Evolutionary conservation across 345 rosid genomes (phyloP).

Genomic region (Salix suchowensis): DNA sequence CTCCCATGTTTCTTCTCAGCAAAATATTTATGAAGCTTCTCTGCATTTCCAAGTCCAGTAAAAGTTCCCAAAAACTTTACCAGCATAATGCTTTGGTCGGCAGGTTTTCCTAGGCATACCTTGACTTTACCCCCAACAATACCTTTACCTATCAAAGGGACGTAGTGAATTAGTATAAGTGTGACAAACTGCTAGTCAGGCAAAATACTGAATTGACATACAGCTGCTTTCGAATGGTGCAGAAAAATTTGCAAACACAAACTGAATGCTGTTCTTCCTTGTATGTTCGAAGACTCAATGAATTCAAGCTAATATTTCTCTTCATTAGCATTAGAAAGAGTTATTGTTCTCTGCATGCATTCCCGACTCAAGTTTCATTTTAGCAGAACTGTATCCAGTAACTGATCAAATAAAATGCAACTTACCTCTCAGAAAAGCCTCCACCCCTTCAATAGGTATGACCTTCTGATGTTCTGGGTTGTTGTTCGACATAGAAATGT

Average conservation of each 20-base stretch:
- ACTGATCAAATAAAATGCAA: neutral
- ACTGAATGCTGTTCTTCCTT: neutral
- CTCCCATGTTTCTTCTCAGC: slow-evolving; percentile 40
- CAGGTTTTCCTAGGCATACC: slow-evolving; percentile 50
- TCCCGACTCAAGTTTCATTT: neutral
- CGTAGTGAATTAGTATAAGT: neutral
- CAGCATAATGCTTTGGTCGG: slow-evolving; percentile 49
- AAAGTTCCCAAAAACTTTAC: slow-evolving; percentile 49
- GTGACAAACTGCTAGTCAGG: neutral
- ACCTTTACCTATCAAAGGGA: slow-evolving; percentile 37
- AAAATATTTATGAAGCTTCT: slow-evolving; percentile 43
- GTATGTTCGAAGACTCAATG: neutral
- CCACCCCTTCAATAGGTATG: slow-evolving; percentile 40
- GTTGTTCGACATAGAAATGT: slow-evolving; percentile 45
- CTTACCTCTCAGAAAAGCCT: slow-evolving; percentile 49
- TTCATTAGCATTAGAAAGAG: neutral
- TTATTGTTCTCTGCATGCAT: neutral
- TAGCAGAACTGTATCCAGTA: neutral
- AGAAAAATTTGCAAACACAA: neutral
- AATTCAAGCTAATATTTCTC: neutral
- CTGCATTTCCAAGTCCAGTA: slow-evolving; percentile 44
- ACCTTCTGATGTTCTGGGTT: slow-evolving; percentile 49
- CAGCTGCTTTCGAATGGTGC: neutral
- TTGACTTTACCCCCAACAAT: slow-evolving; percentile 44
- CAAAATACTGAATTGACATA: neutral